A percentile compares a stretch with the other conserved stretches of the same genome.
phyloP scores from a whole-genome alignment of 2,329 filamentous ascomycete species.

The Trichoderma aggressivum region DNA sequence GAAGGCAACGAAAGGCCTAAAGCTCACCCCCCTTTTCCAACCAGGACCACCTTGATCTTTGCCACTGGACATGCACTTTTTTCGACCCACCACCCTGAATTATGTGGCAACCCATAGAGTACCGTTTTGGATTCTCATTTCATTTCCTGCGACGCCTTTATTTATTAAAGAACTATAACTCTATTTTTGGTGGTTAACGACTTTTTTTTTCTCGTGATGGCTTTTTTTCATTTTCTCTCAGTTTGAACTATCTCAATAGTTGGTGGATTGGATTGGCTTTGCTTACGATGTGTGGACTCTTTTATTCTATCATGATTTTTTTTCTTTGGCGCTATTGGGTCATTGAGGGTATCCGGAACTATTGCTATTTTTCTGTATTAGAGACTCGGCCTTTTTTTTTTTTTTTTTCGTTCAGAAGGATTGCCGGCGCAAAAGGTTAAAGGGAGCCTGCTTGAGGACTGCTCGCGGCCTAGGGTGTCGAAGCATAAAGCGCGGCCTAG shows the following conservation, averaged over 20 bases:
- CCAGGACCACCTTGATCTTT: background rate
- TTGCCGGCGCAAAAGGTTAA: constrained; percentile 15
- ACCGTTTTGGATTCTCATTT: constrained; percentile 16
- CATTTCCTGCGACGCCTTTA: constrained; percentile 1
- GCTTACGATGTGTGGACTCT: constrained; percentile 4
- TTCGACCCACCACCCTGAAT: background rate
- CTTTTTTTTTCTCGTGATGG: constrained; percentile 5
- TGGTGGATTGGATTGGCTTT: constrained; percentile 3
- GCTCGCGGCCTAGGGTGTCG: constrained; percentile 14
- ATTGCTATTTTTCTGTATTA: constrained; percentile 11
- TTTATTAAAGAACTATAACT: constrained; percentile 10
- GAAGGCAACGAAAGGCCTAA: constrained; percentile 29
- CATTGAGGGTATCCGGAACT: background rate
- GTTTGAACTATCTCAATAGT: background rate
- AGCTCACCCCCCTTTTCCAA: constrained; percentile 5
- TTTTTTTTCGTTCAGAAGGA: constrained; percentile 5
- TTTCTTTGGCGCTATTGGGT: constrained; percentile 10
- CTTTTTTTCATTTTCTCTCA: background rate
- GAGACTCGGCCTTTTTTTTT: background rate
- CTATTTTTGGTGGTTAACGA: background rate
- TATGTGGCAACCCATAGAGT: constrained; percentile 11
- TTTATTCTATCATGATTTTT: background rate
- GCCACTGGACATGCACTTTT: constrained; percentile 1
- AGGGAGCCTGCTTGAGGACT: constrained; percentile 15
- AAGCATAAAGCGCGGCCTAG: too few species aligned